Evolutionary conservation across 2,329 filamentous ascomycete species (phyloP).

Genomic region (Fusarium pseudoanthophilum): DNA sequence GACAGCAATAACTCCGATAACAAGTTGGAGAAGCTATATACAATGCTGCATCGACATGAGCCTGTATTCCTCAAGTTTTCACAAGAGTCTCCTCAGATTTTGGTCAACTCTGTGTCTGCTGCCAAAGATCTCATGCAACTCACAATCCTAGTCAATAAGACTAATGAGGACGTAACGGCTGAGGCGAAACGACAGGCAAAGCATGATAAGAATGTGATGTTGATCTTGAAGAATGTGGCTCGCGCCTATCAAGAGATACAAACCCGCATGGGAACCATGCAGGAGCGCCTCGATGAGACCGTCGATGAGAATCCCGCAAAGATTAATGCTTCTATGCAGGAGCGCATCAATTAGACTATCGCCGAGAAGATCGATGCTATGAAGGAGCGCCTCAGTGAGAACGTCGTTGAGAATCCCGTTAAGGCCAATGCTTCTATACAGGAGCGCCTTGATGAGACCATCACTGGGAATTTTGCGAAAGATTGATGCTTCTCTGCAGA

Average conservation of each 20-base stretch:
- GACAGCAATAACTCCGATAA: neutral
- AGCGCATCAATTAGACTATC: neutral
- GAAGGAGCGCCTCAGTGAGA: neutral
- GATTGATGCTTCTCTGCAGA: neutral
- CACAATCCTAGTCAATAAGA: neutral
- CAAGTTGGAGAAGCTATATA: no score
- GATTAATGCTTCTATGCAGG: neutral
- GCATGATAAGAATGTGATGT: no score
- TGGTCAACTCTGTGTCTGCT: neutral
- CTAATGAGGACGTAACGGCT: neutral
- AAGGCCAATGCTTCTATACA: neutral
- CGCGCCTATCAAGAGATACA: neutral
- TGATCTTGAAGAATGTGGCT: neutral
- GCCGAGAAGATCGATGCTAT: neutral
- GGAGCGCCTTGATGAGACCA: no score
- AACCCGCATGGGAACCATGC: neutral
- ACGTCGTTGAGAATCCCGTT: neutral
- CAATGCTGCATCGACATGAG: no score
- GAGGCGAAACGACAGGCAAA: neutral
- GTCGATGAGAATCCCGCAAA: neutral
- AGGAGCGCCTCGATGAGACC: no score
- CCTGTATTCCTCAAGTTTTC: neutral
- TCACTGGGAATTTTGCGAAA: no score
- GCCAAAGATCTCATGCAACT: neutral
- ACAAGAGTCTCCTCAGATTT: neutral